These are phyloP conservation scores for Saccharomyces pastorianus DNA, from an alignment of 1,139 yeast genomes.

Conservation along the genomic window DNA sequence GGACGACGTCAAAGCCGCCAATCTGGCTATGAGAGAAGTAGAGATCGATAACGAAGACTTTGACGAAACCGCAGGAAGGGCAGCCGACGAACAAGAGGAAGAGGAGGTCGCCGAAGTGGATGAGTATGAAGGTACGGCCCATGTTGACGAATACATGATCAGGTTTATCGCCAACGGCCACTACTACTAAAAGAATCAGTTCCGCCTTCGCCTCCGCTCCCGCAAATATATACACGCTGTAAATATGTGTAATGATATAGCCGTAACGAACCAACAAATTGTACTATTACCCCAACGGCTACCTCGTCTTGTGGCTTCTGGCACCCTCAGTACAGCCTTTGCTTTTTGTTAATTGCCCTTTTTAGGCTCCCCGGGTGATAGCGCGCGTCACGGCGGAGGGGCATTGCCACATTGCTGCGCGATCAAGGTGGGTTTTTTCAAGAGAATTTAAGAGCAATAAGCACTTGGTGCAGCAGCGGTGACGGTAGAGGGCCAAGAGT, in stretches of 20 bases:
- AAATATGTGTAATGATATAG: background rate
- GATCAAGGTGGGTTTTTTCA: background rate
- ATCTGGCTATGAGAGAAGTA: constrained; percentile 79
- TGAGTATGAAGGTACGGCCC: constrained; percentile 76
- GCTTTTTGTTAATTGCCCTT: background rate
- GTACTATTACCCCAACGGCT: background rate
- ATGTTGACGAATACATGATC: constrained; percentile 94
- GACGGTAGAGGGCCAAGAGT: background rate
- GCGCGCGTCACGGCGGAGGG: background rate
- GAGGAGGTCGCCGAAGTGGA: constrained; percentile 25
- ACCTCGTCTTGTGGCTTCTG: background rate
- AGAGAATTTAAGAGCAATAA: background rate
- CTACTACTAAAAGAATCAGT: constrained; percentile 34
- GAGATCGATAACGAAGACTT: constrained; percentile 81
- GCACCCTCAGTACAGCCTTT: background rate
- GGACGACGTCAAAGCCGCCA: constrained; percentile 91
- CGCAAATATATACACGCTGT: background rate
- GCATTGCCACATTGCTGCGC: background rate
- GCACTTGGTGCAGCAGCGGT: background rate
- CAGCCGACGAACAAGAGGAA: constrained; percentile 16
- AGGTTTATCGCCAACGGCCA: constrained; percentile 78
- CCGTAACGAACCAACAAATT: background rate
- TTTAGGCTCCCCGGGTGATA: background rate
- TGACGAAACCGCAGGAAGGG: constrained; percentile 35
- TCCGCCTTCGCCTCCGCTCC: background rate